phyloP scores from a whole-genome alignment of 139 green algal genomes.

The Medakamo hakoo region DNA sequence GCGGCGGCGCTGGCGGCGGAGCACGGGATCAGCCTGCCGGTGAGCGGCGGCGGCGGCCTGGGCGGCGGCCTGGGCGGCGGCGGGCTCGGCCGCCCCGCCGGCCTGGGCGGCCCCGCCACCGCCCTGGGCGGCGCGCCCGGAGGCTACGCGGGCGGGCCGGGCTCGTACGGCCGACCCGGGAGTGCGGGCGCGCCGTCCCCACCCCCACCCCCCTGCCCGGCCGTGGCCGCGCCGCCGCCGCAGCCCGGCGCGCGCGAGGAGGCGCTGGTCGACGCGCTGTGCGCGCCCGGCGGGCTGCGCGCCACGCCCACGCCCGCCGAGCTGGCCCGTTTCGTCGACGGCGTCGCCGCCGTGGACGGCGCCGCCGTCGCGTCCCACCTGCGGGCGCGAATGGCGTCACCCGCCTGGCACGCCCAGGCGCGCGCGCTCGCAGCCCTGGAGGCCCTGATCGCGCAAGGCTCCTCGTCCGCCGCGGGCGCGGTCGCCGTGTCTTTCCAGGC shows the following conservation, averaged over 20 bases:
- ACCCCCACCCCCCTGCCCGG: slow-evolving; percentile 1
- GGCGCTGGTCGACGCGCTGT: slow-evolving; percentile 37
- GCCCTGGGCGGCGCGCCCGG: not conserved
- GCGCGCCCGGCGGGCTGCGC: slow-evolving; percentile 37
- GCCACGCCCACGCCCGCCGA: slow-evolving; percentile 35
- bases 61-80: slow-evolving; percentile 1
- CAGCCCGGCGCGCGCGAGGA: slow-evolving; percentile 14
- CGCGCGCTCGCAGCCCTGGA: slow-evolving; percentile 55
- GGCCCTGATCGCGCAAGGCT: slow-evolving; percentile 37
- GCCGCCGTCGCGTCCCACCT: slow-evolving; percentile 16
- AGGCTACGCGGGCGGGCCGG: not conserved
- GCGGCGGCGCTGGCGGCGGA: slow-evolving; percentile 5
- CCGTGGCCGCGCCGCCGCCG: not conserved
- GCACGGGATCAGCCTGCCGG: not conserved
- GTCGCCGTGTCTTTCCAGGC: slow-evolving; percentile 59
- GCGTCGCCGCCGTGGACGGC: slow-evolving; percentile 34
- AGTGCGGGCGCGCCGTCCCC: not conserved
- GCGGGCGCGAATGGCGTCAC: not conserved
- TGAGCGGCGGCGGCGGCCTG: not conserved
- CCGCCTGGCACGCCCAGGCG: slow-evolving; percentile 43
- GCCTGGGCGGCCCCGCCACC: not conserved
- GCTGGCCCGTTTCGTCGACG: slow-evolving; percentile 49
- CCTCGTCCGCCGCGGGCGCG: slow-evolving; percentile 27
- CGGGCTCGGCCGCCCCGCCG: not conserved
- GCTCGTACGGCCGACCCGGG: not conserved